Evolutionary conservation across 495 filamentous ascomycete species (phyloP), one percentile per base, ranked within the genome.

Genomic region (Hypoxylon rickii): DNA sequence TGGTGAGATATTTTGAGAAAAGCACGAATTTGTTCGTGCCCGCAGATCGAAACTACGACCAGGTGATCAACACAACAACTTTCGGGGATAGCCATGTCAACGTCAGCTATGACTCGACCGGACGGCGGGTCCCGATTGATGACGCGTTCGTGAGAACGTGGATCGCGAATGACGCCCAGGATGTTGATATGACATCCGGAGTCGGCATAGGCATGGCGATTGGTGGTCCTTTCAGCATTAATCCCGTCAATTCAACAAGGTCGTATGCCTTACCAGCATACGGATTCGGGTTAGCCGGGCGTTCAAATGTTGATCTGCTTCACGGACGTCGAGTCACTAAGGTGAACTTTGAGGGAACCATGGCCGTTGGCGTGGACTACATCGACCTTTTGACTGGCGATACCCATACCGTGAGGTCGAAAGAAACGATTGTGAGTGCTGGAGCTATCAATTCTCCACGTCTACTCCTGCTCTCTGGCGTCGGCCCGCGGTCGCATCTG

Each of bases 401-500:
- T 57, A 22, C 51, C 67, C 63, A 71, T 40, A 48, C 66, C 7
- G 64, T 90, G 7, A 66, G 65, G 7, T 76, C 79, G 6, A 73
- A 77, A 38, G 82, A 85, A 22, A 72, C 81, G n/a, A 76, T 85
- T 13, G 42, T 85, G 5, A 75, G 70, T 8, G 70, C 72, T 17
- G 83, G 83, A 1, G 73, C 80, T 2, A 61, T 82, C 32, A 76
- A 84, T 48, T 70, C 72, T 2, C 82, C 83, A 8, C 76, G 79
- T 31, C 68, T 84, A 33, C 72, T 84, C 1, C 77, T 82, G 70
- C 75, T 82, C 18, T 83, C 79, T 1, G 83, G 82, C 3, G 77
- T 86, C 40, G 82, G 82, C 1, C 76, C 79, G 1, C 61, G 65
- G 7, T 33, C 56, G 0, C 69, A 81, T 7, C 73, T 86, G 0